Percentiles rank a stretch among this genome's conserved stretches.
Evolutionary conservation across 352 stramenopile genomes (phyloP).

Genomic region (Phytopythium cucurbitacearum): DNA sequence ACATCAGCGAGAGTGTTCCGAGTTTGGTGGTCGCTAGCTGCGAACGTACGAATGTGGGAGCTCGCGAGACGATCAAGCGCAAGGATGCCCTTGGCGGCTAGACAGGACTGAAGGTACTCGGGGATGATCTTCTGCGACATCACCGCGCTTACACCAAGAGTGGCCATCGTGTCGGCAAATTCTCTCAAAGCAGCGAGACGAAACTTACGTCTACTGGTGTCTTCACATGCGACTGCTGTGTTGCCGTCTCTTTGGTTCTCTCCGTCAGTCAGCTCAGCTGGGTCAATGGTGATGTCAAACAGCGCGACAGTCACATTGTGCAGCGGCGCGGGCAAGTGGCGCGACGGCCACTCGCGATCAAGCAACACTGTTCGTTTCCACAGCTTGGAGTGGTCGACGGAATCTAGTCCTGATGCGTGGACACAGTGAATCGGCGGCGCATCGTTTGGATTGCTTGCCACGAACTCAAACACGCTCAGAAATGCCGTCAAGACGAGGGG

Average conservation of each 20-base stretch:
- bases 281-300: slow-evolving; percentile 62
- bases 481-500: slow-evolving; percentile 43
- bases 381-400: slow-evolving; percentile 22
- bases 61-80: slow-evolving; percentile 43
- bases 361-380: slow-evolving; percentile 44
- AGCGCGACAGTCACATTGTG: slow-evolving; percentile 30
- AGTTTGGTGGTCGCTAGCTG: too few relatives aligned
- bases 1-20: too few relatives aligned
- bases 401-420: slow-evolving; percentile 17
- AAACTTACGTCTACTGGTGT: slow-evolving; percentile 5
- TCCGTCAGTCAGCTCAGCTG: slow-evolving; percentile 7
- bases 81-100: slow-evolving; percentile 34
- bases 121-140: slow-evolving; percentile 59
- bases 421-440: slow-evolving; percentile 44
- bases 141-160: slow-evolving; percentile 31
- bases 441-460: slow-evolving; percentile 30
- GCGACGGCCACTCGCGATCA: slow-evolving; percentile 27
- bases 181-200: slow-evolving; percentile 23
- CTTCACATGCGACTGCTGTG: background rate
- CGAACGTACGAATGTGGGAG: slow-evolving; percentile 43
- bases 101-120: slow-evolving; percentile 32
- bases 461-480: slow-evolving; percentile 31
- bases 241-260: background rate
- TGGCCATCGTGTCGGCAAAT: slow-evolving; percentile 26
- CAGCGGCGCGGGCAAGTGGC: slow-evolving; percentile 9